phyloP scores from a whole-genome alignment of 2,329 filamentous ascomycete species.

The Teratosphaeria destructans region DNA sequence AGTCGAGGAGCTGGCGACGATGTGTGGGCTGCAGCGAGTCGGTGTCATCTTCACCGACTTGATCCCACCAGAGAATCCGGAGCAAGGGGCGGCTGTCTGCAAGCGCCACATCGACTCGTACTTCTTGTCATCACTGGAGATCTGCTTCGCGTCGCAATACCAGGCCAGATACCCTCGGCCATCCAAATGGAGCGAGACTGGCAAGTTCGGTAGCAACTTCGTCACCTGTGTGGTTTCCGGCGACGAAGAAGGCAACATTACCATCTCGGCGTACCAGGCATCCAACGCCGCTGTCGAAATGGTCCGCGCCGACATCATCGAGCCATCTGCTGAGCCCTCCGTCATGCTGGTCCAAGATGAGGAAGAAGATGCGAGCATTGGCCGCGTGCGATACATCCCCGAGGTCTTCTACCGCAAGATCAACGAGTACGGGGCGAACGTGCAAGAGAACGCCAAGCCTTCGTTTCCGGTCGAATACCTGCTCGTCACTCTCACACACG shows the following conservation, averaged over 20 bases:
- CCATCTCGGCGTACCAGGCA: conserved; percentile 84
- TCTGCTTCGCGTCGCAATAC: conserved; percentile 76
- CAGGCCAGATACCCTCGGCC: conserved; percentile 82
- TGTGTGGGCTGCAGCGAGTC: conserved; percentile 78
- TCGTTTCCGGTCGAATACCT: conserved; percentile 95
- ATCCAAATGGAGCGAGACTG: conserved; percentile 95
- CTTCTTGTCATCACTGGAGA: conserved; percentile 84
- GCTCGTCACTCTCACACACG: conserved; percentile 89
- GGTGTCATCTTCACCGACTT: conserved; percentile 95
- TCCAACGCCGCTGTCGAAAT: conserved; percentile 95
- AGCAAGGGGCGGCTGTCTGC: conserved; percentile 73
- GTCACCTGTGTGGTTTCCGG: conserved; percentile 95
- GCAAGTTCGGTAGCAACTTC: conserved; percentile 88
- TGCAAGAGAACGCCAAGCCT: conserved; percentile 94
- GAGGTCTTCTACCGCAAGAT: conserved; percentile 94
- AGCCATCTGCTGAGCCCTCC: conserved; percentile 83
- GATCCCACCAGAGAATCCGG: conserved; percentile 57
- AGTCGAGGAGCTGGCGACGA: conserved; percentile 65
- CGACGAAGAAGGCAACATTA: conserved; percentile 78
- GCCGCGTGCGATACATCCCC: conserved; percentile 77
- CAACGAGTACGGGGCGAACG: conserved; percentile 93
- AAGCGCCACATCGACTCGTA: conserved; percentile 94
- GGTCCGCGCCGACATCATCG: conserved; percentile 88
- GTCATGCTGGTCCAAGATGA: conserved; percentile 93
- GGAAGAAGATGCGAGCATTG: conserved; percentile 64